A percentile compares a stretch with the other conserved stretches of the same genome.
phyloP scores from a whole-genome alignment of 169 alveolate species.

The Prorocentrum cordatum region DNA sequence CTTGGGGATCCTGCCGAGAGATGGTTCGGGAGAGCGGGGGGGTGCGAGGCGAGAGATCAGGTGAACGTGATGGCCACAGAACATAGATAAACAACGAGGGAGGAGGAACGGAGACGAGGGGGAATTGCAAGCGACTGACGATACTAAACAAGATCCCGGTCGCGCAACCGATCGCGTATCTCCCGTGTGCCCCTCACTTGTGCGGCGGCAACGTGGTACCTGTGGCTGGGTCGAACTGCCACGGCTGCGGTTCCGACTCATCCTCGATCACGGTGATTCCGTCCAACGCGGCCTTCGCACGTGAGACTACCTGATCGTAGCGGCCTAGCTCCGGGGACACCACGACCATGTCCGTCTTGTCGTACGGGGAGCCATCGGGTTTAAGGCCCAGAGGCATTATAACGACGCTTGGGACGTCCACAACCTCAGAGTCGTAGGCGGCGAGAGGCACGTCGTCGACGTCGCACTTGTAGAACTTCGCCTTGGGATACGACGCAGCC shows the following conservation, averaged over 20 bases:
- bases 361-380: conserved; percentile 49
- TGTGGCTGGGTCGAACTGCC: conserved; percentile 61
- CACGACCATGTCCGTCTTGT: conserved; percentile 66
- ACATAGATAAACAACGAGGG: too few relatives aligned
- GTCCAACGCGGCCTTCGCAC: conserved; percentile 39
- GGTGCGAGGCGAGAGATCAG: too few relatives aligned
- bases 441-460: conserved; percentile 55
- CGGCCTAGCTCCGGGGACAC: conserved; percentile 52
- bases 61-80: too few relatives aligned
- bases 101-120: too few relatives aligned
- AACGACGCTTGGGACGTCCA: conserved; percentile 50
- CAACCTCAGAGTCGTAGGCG: conserved; percentile 36
- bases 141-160: too few relatives aligned
- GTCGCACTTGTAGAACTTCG: conserved; percentile 57
- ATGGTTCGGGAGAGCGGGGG: too few relatives aligned
- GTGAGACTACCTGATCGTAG: conserved; percentile 46
- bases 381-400: conserved; percentile 45
- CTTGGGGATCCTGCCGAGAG: too few relatives aligned
- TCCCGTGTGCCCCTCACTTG: conserved; percentile 49
- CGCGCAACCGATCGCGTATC: too few relatives aligned
- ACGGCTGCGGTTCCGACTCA: conserved; percentile 1
- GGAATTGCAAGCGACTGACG: too few relatives aligned
- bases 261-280: conserved; percentile 24
- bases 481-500: conserved; percentile 63
- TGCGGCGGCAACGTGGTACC: conserved; percentile 66